Conservation (phyloP, 345 rosid genomes). For the Corchorus capsularis region DNA sequence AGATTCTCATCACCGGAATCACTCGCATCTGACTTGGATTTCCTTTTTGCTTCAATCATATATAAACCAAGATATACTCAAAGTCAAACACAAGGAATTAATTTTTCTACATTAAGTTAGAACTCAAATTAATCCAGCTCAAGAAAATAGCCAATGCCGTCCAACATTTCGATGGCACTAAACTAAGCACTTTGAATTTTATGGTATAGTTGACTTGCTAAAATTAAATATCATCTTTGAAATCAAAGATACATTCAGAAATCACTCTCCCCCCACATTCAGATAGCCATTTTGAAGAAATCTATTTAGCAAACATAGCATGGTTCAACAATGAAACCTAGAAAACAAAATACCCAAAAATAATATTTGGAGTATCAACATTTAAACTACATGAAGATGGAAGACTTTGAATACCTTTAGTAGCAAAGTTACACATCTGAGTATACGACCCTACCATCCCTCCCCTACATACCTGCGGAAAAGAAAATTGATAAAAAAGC, state of each 20-base stretch:
- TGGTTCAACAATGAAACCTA: background rate
- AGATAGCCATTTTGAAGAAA: background rate
- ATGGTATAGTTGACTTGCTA: background rate
- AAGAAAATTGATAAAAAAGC: background rate
- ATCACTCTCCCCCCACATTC: background rate
- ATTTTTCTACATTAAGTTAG: background rate
- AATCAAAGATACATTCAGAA: background rate
- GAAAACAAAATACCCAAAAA: background rate
- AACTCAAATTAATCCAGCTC: background rate
- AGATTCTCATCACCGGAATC: conserved; percentile 68
- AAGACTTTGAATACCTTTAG: conserved; percentile 54
- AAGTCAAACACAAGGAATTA: conserved; percentile 8
- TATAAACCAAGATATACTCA: conserved; percentile 7
- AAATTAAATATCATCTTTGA: background rate
- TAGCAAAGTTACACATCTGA: conserved; percentile 53
- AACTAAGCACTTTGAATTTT: background rate
- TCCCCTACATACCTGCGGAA: conserved; percentile 49
- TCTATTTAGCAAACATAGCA: background rate
- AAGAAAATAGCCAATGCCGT: background rate
- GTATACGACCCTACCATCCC: conserved; percentile 49
- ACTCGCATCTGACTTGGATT: conserved; percentile 71
- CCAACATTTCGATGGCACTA: background rate
- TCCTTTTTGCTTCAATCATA: conserved; percentile 58
- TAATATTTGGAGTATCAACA: background rate
- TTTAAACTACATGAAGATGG: background rate